Evolutionary conservation across 2,329 filamentous ascomycete species (phyloP).

Genomic region (Penicillium sp.): DNA sequence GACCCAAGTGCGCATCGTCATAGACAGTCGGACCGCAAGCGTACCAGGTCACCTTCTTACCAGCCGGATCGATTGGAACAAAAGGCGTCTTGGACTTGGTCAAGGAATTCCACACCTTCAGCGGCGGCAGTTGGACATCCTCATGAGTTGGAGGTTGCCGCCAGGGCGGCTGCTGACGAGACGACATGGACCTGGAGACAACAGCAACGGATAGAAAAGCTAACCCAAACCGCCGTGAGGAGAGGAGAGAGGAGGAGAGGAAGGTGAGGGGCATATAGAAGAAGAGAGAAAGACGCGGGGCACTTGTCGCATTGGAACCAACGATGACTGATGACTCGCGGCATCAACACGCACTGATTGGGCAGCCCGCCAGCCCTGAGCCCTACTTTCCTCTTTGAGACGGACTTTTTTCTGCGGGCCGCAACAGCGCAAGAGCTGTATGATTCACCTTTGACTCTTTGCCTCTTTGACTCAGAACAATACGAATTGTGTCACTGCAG

Average conservation of each 20-base stretch:
- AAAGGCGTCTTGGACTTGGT: slow-evolving; percentile 76
- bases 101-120: slow-evolving; percentile 81
- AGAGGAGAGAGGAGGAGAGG: slow-evolving; percentile 17
- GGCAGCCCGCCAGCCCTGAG: slow-evolving; percentile 25
- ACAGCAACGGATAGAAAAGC: slow-evolving; percentile 5
- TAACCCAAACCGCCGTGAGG: slow-evolving; percentile 19
- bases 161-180: slow-evolving; percentile 52
- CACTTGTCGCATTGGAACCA: slow-evolving; percentile 11
- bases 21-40: slow-evolving; percentile 87
- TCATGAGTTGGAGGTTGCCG: slow-evolving; percentile 40
- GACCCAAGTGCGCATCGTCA: slow-evolving; percentile 79
- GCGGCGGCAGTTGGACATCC: slow-evolving; percentile 51
- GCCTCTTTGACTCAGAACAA: too few species aligned
- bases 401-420: not conserved
- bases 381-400: slow-evolving; percentile 24
- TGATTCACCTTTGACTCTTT: not conserved
- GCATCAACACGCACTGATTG: slow-evolving; percentile 26
- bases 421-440: not conserved
- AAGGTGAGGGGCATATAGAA: slow-evolving; percentile 31
- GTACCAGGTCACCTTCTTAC: slow-evolving; percentile 79
- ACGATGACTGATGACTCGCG: slow-evolving; percentile 22
- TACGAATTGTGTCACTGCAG: not conserved
- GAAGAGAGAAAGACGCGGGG: slow-evolving; percentile 23
- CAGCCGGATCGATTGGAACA: slow-evolving; percentile 69
- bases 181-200: slow-evolving; percentile 31